Evolutionary conservation across 345 rosid genomes (phyloP).

Genomic region (Murraya paniculata): DNA sequence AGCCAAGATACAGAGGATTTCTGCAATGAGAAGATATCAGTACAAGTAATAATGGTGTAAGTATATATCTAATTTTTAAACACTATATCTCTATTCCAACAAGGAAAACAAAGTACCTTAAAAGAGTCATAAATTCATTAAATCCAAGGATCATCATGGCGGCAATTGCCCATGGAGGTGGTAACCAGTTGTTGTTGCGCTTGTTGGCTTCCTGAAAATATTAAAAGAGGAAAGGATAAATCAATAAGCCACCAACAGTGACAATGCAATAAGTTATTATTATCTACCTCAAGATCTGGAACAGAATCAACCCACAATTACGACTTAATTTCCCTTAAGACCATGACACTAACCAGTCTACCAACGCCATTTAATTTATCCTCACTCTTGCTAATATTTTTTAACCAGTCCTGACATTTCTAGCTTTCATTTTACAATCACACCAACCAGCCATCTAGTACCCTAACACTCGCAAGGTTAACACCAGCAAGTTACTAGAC

Average conservation of each 20-base stretch:
- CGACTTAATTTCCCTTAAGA: not conserved
- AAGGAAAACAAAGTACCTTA: conserved; percentile 51
- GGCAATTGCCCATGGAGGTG: conserved; percentile 99
- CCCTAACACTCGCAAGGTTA: no score
- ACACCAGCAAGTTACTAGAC: no score
- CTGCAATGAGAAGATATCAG: conserved; percentile 43
- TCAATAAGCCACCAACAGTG: not conserved
- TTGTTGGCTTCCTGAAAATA: conserved; percentile 87
- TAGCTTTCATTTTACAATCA: not conserved
- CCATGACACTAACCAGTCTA: not conserved
- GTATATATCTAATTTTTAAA: not conserved
- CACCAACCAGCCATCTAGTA: not conserved
- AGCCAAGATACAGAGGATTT: conserved; percentile 77
- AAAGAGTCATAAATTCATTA: conserved; percentile 96
- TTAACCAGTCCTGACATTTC: not conserved
- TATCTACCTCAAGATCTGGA: not conserved
- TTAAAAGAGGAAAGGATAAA: not conserved
- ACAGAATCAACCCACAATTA: not conserved
- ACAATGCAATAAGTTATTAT: not conserved
- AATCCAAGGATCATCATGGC: conserved; percentile 86
- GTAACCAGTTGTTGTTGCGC: conserved; percentile 94
- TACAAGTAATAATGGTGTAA: not conserved
- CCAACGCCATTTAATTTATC: not conserved
- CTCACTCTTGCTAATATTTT: not conserved
- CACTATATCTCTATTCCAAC: conserved; percentile 3